These are phyloP conservation scores for Aurifilum marmelostoma DNA, from an alignment of 2,329 filamentous ascomycete species.

Conservation along the genomic window DNA sequence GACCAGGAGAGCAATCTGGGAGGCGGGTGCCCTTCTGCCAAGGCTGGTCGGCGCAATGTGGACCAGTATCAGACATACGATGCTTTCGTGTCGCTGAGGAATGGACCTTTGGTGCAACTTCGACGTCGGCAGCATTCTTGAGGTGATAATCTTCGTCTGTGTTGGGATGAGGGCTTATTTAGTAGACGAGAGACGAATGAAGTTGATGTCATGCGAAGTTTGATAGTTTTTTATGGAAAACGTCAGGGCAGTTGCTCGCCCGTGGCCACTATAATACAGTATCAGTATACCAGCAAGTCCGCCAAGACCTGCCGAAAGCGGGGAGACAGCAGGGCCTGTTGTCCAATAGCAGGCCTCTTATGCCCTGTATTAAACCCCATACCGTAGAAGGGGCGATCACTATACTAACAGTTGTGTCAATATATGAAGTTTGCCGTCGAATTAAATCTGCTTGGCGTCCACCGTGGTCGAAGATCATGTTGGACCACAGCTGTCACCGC, in stretches of 20 bases:
- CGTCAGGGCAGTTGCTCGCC: too few relatives aligned
- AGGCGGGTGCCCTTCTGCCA: neutral
- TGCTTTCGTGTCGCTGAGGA: constrained; percentile 19
- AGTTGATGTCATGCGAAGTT: neutral
- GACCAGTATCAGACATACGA: constrained; percentile 27
- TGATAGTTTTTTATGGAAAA: neutral
- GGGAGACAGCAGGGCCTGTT: neutral
- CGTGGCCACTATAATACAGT: too few relatives aligned
- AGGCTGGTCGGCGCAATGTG: constrained; percentile 15
- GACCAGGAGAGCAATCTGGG: constrained; percentile 16
- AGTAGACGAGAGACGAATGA: neutral
- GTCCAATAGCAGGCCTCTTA: neutral
- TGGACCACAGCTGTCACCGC: neutral
- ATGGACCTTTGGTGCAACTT: constrained; percentile 25
- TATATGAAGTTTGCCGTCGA: too few relatives aligned
- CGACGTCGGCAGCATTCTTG: neutral
- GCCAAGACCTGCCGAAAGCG: constrained; percentile 2
- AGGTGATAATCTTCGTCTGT: neutral
- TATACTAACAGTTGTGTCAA: too few relatives aligned
- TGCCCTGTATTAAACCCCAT: neutral
- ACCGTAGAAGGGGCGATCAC: neutral
- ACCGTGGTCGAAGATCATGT: neutral
- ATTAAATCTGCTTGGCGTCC: neutral
- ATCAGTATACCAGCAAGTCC: neutral
- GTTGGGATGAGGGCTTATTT: neutral